Evolutionary conservation across 2,329 filamentous ascomycete genomes (phyloP), one percentile per base, ranked within the genome.

Genomic region (Fusarium sp.): DNA sequence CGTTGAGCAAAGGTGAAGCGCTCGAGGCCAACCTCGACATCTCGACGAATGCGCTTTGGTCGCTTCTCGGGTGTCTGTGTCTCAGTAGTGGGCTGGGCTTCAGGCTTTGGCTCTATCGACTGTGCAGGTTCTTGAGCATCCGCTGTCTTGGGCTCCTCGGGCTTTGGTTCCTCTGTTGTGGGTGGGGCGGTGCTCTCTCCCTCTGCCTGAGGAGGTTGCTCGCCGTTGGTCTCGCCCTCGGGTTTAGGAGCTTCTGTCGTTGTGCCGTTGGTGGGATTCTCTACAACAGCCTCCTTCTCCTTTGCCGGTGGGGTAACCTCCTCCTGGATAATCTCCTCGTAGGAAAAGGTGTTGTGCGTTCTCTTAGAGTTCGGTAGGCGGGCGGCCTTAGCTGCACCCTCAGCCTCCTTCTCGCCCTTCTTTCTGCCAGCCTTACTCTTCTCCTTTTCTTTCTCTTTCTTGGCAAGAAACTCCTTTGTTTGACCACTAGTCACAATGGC

Each of bases 401-500:
- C 86, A 10, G 80, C 82, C 31, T 89, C 87, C 74, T 88, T 85
- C 36, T 85, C 72, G 7, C 62, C 85, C 72, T 90, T 89, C 69
- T 81, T 81, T 31, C 80, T 73, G 11, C 82, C 84, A 41, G 85
- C 84, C 74, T 91, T 91, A 70, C 86, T 88, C 23, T 85, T 83
- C 61, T 86, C 72, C 78, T 88, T 94, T 75, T 94, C 91, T 76
- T 89, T 91, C 75, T 95, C 92, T 77, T 92, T 93, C 80, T 92
- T 92, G 11, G 92, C 92, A 8, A 96, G 82, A 72, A 94, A 95
- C 73, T 96, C 92, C 71, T 89, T 88, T 71, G 93, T 93, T 77
- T 93, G 92, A 33, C 92, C 92, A 71, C 89, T 91, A 2, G 91
- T 91, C 36, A 96, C 92, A 69, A 96, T 94, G 70, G 87, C 91